Percentiles rank a stretch among this genome's conserved stretches.
Conservation (phyloP, 257 asterid species). For the Datura wrightii region DNA sequence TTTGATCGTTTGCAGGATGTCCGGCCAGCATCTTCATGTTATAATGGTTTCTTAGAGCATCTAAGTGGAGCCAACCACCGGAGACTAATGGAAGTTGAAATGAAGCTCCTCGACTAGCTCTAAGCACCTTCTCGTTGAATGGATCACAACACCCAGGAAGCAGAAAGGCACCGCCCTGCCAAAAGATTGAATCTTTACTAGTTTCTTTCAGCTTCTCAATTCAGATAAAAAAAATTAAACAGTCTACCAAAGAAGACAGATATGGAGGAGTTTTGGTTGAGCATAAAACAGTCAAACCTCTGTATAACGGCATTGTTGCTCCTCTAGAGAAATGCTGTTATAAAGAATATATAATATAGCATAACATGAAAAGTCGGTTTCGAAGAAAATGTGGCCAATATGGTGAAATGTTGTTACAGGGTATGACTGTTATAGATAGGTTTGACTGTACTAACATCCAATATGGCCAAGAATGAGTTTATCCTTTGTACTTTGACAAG, state of each 20-base stretch:
- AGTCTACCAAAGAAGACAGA: no score
- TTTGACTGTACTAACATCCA: no score
- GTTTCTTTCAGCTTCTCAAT: no score
- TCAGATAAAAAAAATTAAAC: no score
- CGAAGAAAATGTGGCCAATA: not conserved
- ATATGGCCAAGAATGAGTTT: no score
- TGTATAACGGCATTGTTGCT: not conserved
- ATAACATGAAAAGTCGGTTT: not conserved
- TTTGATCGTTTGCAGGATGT: slow-evolving; percentile 58
- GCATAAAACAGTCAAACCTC: not conserved
- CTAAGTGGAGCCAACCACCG: slow-evolving; percentile 67
- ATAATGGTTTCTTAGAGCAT: slow-evolving; percentile 49
- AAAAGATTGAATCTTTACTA: not conserved
- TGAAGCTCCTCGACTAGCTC: slow-evolving; percentile 94
- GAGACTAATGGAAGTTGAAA: slow-evolving; percentile 88
- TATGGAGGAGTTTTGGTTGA: no score
- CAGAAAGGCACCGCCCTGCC: slow-evolving; percentile 78
- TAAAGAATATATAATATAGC: not conserved
- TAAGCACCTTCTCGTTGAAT: slow-evolving; percentile 89
- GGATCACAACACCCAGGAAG: slow-evolving; percentile 98
- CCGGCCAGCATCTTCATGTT: slow-evolving; percentile 83
- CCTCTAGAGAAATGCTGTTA: not conserved
- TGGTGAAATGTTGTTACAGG: not conserved
- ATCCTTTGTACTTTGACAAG: no score
- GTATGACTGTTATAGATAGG: no score